These are phyloP conservation scores for Dactylellina sp. DNA, from an alignment of 2,329 filamentous ascomycete genomes.

Conservation along the genomic window DNA sequence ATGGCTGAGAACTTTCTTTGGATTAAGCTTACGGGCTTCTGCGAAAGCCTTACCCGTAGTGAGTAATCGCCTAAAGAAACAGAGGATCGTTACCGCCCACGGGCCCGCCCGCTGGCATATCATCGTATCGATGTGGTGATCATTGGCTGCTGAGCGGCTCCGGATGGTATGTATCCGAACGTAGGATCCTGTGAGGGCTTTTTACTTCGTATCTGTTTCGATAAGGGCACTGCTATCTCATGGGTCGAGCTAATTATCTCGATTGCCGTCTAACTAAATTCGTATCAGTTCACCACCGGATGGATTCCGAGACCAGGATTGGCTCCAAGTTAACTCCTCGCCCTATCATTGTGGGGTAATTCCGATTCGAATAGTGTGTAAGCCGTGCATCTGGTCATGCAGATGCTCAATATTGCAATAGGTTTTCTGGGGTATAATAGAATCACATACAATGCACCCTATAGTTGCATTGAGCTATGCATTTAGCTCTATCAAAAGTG, in stretches of 20 bases:
- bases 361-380: not conserved
- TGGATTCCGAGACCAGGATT: not conserved
- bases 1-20: not conserved
- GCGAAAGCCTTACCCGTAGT: not conserved
- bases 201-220: too few relatives aligned
- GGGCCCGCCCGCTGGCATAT: too few relatives aligned
- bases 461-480: too few relatives aligned
- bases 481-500: too few relatives aligned
- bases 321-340: not conserved
- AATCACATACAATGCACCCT: too few relatives aligned
- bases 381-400: not conserved
- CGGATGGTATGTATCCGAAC: slow-evolving; percentile 9
- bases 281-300: not conserved
- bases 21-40: slow-evolving; percentile 19
- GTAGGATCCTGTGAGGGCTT: not conserved
- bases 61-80: slow-evolving; percentile 28
- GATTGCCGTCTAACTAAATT: not conserved
- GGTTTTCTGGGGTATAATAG: too few relatives aligned
- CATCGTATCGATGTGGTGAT: not conserved
- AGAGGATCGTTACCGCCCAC: slow-evolving; percentile 12
- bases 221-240: too few relatives aligned
- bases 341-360: not conserved
- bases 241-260: too few relatives aligned
- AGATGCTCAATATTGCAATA: too few relatives aligned
- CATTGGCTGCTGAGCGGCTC: too few relatives aligned